Conservation (phyloP, 257 asterid genomes). For the Galeopsis tetrahit region DNA sequence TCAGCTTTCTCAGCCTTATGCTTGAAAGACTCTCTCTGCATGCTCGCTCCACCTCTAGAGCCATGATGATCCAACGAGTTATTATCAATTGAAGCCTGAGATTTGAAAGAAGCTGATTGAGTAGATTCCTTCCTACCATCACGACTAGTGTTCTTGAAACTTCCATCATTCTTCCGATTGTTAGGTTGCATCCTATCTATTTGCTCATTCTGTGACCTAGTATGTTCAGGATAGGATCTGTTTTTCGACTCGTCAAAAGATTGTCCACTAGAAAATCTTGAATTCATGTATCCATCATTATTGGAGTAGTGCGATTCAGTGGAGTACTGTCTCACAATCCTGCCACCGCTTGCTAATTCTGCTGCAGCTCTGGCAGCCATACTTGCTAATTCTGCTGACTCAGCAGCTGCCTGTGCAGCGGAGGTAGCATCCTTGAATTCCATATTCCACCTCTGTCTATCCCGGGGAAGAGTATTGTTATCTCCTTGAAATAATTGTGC, state of each 20-base stretch:
- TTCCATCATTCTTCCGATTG: conserved; percentile 39
- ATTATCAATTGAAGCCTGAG: conserved; percentile 45
- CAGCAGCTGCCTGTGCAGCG: conserved; percentile 96
- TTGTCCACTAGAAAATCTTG: conserved; percentile 37
- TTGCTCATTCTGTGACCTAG: conserved; percentile 41
- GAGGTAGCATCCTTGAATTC: conserved; percentile 85
- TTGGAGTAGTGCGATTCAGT: conserved; percentile 42
- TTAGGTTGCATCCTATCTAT: conserved; percentile 33
- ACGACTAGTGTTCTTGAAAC: conserved; percentile 34
- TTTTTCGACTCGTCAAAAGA: conserved; percentile 40
- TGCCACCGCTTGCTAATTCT: conserved; percentile 57
- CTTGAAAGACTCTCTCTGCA: conserved; percentile 36
- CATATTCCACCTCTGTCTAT: conserved; percentile 61
- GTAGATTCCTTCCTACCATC: conserved; percentile 40
- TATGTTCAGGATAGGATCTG: conserved; percentile 38
- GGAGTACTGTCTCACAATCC: conserved; percentile 46
- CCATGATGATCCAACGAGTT: conserved; percentile 35
- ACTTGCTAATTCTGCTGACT: conserved; percentile 84
- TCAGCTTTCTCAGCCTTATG: conserved; percentile 44
- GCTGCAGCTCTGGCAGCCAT: conserved; percentile 94
- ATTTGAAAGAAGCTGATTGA: conserved; percentile 41
- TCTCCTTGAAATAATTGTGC: conserved; percentile 41
- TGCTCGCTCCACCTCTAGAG: conserved; percentile 27
- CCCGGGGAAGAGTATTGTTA: conserved; percentile 33
- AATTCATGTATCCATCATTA: conserved; percentile 34